phyloP scores from a whole-genome alignment of 345 rosid genomes.

The Gynandropsis gynandra region DNA sequence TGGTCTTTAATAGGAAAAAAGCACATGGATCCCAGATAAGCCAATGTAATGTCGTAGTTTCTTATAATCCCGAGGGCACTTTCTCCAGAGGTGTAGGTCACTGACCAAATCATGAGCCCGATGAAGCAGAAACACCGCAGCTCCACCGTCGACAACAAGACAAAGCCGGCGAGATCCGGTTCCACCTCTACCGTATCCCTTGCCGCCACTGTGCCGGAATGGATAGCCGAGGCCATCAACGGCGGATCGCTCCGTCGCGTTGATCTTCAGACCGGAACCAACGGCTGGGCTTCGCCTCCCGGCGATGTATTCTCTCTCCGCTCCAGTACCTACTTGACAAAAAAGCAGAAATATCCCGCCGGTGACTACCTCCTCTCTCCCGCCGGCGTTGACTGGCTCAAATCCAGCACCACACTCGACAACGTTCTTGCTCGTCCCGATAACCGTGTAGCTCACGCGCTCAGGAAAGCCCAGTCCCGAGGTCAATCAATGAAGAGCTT shows the following conservation, averaged over 20 bases:
- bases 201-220: constrained; percentile 30
- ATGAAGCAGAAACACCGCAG: constrained; percentile 37
- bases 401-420: constrained; percentile 51
- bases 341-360: constrained; percentile 53
- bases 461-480: constrained; percentile 44
- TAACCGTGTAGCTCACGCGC: constrained; percentile 67
- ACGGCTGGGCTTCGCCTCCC: constrained; percentile 97
- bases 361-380: constrained; percentile 73
- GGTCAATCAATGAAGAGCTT: constrained; percentile 62
- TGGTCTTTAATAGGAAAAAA: no score
- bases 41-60: not conserved
- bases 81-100: not conserved
- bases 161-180: constrained; percentile 25
- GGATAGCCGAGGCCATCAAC: constrained; percentile 55
- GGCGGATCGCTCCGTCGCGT: constrained; percentile 79
- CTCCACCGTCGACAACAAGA: constrained; percentile 29
- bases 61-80: not conserved
- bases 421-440: constrained; percentile 73
- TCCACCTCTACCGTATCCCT: constrained; percentile 17
- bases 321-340: constrained; percentile 44
- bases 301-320: constrained; percentile 75
- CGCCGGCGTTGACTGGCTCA: constrained; percentile 89
- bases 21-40: not conserved
- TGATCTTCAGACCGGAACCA: constrained; percentile 56
- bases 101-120: constrained; percentile 37